Evolutionary conservation across 768 basidiomycete genomes (phyloP).

Genomic region (Cubamyces lactineus): DNA sequence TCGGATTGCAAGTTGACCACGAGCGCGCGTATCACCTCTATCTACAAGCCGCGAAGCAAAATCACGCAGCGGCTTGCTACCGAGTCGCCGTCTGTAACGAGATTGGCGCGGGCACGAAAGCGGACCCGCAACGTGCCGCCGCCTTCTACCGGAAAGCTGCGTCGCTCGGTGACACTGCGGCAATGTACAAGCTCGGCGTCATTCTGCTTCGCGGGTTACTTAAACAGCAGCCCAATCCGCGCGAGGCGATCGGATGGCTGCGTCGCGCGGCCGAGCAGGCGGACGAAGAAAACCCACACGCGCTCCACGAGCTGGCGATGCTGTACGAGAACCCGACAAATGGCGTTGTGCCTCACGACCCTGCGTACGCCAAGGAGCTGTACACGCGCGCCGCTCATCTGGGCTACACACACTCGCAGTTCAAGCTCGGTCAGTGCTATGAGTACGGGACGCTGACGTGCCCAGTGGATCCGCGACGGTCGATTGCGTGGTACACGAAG

Average conservation of each 20-base stretch:
- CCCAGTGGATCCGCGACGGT: constrained; percentile 89
- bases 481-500: constrained; percentile 98
- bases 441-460: constrained; percentile 91
- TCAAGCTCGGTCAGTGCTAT: constrained; percentile 93
- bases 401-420: constrained; percentile 92
- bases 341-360: constrained; percentile 75
- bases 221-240: constrained; percentile 80
- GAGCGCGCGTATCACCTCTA: constrained; percentile 98
- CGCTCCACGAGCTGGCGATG: constrained; percentile 91
- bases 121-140: constrained; percentile 85
- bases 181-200: constrained; percentile 99
- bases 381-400: constrained; percentile 92
- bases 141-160: constrained; percentile 98
- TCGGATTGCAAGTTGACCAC: constrained; percentile 96
- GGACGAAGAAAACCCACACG: constrained; percentile 97
- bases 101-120: constrained; percentile 93
- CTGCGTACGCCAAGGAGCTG: constrained; percentile 78
- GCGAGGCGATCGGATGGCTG: constrained; percentile 95
- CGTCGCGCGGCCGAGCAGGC: constrained; percentile 95
- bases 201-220: constrained; percentile 85
- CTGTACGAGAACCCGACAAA: constrained; percentile 76
- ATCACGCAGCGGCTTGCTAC: constrained; percentile 93
- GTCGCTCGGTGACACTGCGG: constrained; percentile 93
- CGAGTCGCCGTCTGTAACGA: constrained; percentile 99
- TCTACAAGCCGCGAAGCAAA: constrained; percentile 95